Evolutionary conservation across 768 basidiomycete genomes (phyloP).

Genomic region (Calocybe gangraenosa): DNA sequence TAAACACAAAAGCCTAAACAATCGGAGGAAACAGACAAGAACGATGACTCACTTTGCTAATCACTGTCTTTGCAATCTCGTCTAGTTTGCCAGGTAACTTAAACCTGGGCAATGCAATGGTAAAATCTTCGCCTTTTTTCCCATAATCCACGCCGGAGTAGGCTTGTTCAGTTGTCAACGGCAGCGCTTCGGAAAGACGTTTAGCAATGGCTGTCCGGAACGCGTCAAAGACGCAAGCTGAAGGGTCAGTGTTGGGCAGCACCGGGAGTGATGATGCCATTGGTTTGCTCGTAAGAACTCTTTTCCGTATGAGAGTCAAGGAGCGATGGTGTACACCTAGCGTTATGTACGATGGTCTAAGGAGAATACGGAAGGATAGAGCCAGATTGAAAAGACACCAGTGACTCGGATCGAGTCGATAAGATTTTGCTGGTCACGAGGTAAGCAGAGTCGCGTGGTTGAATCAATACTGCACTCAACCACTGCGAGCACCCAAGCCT

Average conservation of each 20-base stretch:
- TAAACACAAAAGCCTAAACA: not conserved
- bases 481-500: too few relatives aligned
- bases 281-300: not conserved
- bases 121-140: slow-evolving; percentile 93
- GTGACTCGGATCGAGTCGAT: slow-evolving; percentile 14
- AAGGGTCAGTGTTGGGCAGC: slow-evolving; percentile 52
- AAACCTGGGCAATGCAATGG: slow-evolving; percentile 89
- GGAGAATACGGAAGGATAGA: slow-evolving; percentile 11
- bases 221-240: slow-evolving; percentile 63
- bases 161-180: slow-evolving; percentile 70
- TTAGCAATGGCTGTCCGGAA: slow-evolving; percentile 83
- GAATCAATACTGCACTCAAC: too few relatives aligned
- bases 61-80: slow-evolving; percentile 68
- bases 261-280: slow-evolving; percentile 28
- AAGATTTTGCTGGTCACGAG: slow-evolving; percentile 20
- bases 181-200: slow-evolving; percentile 60
- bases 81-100: slow-evolving; percentile 80
- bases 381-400: slow-evolving; percentile 17
- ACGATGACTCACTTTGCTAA: slow-evolving; percentile 58
- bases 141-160: slow-evolving; percentile 86
- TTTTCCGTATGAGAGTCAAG: slow-evolving; percentile 1
- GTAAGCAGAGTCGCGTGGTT: not conserved
- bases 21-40: not conserved
- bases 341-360: slow-evolving; percentile 8
- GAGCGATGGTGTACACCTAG: slow-evolving; percentile 8